Conservation (phyloP, 345 rosid genomes). For the Trapa bicornis region DNA sequence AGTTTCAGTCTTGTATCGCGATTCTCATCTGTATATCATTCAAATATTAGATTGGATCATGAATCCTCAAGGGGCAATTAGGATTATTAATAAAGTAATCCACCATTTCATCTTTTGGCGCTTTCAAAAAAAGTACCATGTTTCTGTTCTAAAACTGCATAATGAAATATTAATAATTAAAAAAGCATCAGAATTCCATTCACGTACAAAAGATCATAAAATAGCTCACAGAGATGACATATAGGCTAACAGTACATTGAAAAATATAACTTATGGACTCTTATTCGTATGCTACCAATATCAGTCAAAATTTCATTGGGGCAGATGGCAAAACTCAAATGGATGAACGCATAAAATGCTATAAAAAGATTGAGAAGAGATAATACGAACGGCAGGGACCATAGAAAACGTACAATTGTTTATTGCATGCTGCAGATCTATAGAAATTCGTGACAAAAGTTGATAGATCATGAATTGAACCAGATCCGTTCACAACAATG, state of each 20-base stretch:
- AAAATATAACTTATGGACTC: neutral
- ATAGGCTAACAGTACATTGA: neutral
- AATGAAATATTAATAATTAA: neutral
- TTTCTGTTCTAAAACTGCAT: neutral
- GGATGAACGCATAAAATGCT: neutral
- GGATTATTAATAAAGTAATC: too few relatives aligned
- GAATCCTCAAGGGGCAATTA: too few relatives aligned
- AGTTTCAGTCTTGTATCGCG: neutral
- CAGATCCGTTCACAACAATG: neutral
- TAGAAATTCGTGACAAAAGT: neutral
- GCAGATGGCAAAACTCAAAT: neutral
- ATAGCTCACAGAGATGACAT: neutral
- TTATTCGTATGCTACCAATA: neutral
- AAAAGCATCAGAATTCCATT: neutral
- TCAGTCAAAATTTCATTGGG: neutral
- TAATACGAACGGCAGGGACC: too few relatives aligned
- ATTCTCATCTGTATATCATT: too few relatives aligned
- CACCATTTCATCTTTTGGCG: too few relatives aligned
- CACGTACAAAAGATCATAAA: neutral
- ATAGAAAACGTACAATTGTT: too few relatives aligned
- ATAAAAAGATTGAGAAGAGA: too few relatives aligned
- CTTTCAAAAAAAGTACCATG: neutral
- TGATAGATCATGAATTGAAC: neutral
- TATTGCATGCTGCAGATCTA: neutral
- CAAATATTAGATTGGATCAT: too few relatives aligned